These are phyloP conservation scores for Neurospora terricola DNA, from an alignment of 495 filamentous ascomycete genomes.

Conservation along the genomic window DNA sequence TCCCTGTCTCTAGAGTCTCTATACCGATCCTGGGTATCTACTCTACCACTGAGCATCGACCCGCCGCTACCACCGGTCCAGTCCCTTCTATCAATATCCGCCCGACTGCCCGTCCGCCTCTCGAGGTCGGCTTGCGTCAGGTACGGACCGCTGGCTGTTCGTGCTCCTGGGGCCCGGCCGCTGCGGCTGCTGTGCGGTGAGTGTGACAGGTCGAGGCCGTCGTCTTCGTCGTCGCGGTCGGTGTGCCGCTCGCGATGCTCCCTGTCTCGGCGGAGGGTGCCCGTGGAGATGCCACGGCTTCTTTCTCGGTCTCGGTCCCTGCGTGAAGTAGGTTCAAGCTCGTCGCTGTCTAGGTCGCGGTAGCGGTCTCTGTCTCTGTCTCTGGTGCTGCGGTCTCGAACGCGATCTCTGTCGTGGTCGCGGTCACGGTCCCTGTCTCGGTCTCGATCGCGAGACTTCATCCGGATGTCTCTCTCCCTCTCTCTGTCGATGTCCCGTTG, in stretches of 20 bases:
- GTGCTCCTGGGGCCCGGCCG: background rate
- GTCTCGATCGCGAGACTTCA: background rate
- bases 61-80: background rate
- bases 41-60: background rate
- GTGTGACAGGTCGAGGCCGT: background rate
- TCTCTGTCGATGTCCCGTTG: background rate
- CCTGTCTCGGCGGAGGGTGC: background rate
- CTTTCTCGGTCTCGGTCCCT: background rate
- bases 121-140: constrained; percentile 9
- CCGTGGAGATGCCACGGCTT: background rate
- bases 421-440: constrained; percentile 6
- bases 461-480: background rate
- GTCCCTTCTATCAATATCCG: constrained; percentile 18
- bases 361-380: constrained; percentile 21
- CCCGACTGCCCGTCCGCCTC: constrained; percentile 24
- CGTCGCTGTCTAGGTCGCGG: constrained; percentile 17
- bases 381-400: constrained; percentile 15
- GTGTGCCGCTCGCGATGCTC: background rate
- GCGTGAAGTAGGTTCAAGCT: constrained; percentile 9
- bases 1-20: constrained; percentile 2
- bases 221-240: background rate
- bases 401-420: constrained; percentile 9
- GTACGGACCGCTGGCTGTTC: background rate
- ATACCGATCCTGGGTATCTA: background rate
- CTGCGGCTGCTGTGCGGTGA: background rate